Evolutionary conservation across 2,329 filamentous ascomycete species (phyloP).

Genomic region (Aspergillus sp.): DNA sequence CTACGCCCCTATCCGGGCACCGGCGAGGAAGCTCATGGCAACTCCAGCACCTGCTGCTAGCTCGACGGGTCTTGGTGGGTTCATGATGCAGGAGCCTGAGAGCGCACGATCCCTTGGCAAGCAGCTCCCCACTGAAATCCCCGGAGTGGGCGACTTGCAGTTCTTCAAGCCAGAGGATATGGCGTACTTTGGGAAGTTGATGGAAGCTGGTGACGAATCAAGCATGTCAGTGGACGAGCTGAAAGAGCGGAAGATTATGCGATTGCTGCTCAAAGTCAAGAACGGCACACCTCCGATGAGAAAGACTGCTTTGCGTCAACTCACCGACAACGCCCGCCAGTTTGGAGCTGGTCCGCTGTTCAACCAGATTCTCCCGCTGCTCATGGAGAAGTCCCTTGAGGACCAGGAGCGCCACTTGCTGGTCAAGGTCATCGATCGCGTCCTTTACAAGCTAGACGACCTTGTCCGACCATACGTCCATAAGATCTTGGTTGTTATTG

Average conservation of each 20-base stretch:
- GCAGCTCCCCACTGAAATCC: constrained; percentile 92
- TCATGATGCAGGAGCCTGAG: constrained; percentile 97
- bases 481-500: constrained; percentile 98
- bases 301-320: constrained; percentile 94
- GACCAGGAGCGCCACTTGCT: constrained; percentile 97
- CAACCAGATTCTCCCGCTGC: constrained; percentile 92
- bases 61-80: constrained; percentile 71
- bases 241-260: constrained; percentile 98
- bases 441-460: constrained; percentile 97
- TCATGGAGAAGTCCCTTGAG: constrained; percentile 98
- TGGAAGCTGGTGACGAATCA: constrained; percentile 91
- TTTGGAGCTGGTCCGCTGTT: constrained; percentile 94
- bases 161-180: constrained; percentile 99
- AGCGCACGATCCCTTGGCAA: constrained; percentile 81
- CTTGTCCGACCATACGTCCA: constrained; percentile 95
- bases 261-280: constrained; percentile 95
- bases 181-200: constrained; percentile 97
- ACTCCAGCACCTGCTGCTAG: constrained; percentile 68
- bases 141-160: constrained; percentile 91
- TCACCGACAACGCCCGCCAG: constrained; percentile 95
- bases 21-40: constrained; percentile 74
- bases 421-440: constrained; percentile 98
- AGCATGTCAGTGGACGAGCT: constrained; percentile 90
- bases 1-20: constrained; percentile 80
- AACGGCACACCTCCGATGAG: constrained; percentile 98